These are phyloP conservation scores for Cladosporium sp. DNA, from an alignment of 2,329 filamentous ascomycete species.

Conservation along the genomic window DNA sequence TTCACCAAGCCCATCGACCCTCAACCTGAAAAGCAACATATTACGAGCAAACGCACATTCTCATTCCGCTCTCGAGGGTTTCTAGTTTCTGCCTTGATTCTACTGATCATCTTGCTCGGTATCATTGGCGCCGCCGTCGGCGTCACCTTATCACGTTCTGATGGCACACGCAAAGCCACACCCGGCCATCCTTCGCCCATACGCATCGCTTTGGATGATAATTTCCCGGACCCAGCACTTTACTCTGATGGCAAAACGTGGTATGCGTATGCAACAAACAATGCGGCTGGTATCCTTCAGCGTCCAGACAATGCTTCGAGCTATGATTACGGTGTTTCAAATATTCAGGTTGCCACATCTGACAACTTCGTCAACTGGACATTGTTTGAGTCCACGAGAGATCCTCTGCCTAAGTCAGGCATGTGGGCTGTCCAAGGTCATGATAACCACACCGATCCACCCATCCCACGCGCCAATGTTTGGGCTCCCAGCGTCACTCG, in stretches of 20 bases:
- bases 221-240: conserved; percentile 37
- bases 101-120: conserved; percentile 20
- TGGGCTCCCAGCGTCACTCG: conserved; percentile 31
- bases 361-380: conserved; percentile 33
- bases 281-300: conserved; percentile 27
- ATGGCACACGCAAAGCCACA: background rate
- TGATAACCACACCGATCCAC: background rate
- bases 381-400: conserved; percentile 21
- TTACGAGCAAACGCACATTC: conserved; percentile 17
- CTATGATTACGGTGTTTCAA: conserved; percentile 23
- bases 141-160: conserved; percentile 14
- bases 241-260: conserved; percentile 29
- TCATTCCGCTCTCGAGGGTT: conserved; percentile 25
- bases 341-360: conserved; percentile 37
- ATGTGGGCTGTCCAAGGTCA: conserved; percentile 21
- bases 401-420: conserved; percentile 29
- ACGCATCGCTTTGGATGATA: conserved; percentile 24
- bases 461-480: conserved; percentile 19
- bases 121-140: conserved; percentile 23
- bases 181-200: conserved; percentile 15
- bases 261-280: conserved; percentile 37
- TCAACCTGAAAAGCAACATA: conserved; percentile 16
- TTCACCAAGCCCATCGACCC: conserved; percentile 19
- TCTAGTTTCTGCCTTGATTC: conserved; percentile 13
- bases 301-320: conserved; percentile 13